Conservation (phyloP, 805 yeast genomes). For the Pichia pseudocactophila region DNA sequence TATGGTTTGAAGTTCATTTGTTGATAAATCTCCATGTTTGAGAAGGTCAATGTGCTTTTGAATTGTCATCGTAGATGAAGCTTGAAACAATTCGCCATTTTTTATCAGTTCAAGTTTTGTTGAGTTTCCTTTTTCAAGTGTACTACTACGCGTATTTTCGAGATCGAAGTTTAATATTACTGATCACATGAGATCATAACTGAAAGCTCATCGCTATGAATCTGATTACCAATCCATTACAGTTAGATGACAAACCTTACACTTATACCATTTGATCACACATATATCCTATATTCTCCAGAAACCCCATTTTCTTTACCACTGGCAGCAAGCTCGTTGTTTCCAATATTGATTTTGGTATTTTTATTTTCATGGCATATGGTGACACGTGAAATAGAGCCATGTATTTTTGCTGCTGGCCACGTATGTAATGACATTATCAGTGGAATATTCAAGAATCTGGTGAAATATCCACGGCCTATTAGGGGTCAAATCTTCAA, state of each 20-base stretch:
- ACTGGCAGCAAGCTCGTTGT: constrained; percentile 65
- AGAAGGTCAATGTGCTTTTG: neutral
- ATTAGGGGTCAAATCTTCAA: constrained; percentile 29
- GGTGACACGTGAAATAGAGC: constrained; percentile 74
- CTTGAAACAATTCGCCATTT: no score
- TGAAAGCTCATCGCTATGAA: no score
- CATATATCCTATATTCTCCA: constrained; percentile 74
- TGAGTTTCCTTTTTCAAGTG: no score
- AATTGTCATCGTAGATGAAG: no score
- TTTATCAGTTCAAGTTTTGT: no score
- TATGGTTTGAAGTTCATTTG: constrained; percentile 1
- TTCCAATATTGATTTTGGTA: constrained; percentile 71
- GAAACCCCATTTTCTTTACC: constrained; percentile 48
- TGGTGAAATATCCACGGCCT: constrained; percentile 72
- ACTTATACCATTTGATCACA: constrained; percentile 67
- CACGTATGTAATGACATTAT: constrained; percentile 70
- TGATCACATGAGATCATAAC: no score
- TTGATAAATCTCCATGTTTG: neutral
- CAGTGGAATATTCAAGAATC: constrained; percentile 58
- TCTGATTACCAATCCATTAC: neutral
- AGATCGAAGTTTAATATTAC: no score
- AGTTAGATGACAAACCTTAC: neutral
- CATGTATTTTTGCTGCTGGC: constrained; percentile 75
- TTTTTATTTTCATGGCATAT: constrained; percentile 81
- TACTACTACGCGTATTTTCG: no score